Evolutionary conservation across 345 rosid species (phyloP), one percentile per base, ranked within the genome.

Genomic region (Brassica carinata): DNA sequence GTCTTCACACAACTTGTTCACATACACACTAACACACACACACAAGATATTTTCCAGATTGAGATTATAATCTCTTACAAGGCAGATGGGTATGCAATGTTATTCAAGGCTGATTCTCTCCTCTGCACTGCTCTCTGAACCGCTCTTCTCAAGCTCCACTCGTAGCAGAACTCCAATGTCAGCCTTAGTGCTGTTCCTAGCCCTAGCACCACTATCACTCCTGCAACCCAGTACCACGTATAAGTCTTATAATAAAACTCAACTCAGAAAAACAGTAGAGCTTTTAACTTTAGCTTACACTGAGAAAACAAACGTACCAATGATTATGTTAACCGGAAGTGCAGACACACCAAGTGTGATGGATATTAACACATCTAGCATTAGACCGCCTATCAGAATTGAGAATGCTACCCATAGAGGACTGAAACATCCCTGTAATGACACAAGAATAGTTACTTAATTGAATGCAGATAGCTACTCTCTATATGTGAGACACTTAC

Each of bases 351-450:
- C 97, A 4, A 94, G 92, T 3, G 92, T 94, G 63, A 90, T 84
- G 29, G 97, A 90, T 83, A 94, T 92, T 57, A 94, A 85, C 85
- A 94, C 94, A 78, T 94, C 98, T 82, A 94, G 77, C 78, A 94
- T 74, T 26, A 94, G 85, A 61, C 98, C 94, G 15, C 94, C 97
- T 19, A 91, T 86, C 10, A 94, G 90, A 74, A 94, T 92, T 5
- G 93, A 90, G 83, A 92, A 94, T 62, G 97, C 98, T 72, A 94
- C 90, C 97, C 98, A 92, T 4, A 94, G 93, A 6, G 96, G 96
- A 78, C 91, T 89, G 77, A 89, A 85, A 80, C 97, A 94, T 29
- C 90, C 91, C 96, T 91, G 88, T 45, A 67, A 69, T 64, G 7
- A 76, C 71, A 38, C 23, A 2, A 48, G 2, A 27, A 15, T 4